Evolutionary conservation across 352 stramenopile genomes (phyloP).

Genomic region (Pythium oligandrum): DNA sequence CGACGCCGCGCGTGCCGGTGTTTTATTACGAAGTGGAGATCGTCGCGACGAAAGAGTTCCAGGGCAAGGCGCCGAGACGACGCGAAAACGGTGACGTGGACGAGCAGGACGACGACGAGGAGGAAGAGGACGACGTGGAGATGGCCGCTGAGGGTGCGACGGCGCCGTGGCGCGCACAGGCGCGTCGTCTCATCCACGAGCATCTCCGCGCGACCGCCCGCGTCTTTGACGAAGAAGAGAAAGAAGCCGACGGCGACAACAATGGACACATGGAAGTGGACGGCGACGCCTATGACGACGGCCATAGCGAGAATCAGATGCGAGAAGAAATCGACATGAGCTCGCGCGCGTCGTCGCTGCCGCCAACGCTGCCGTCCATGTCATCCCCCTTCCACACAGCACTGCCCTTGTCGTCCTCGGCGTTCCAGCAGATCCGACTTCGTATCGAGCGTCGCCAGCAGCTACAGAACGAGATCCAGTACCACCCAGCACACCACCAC

Average conservation of each 20-base stretch:
- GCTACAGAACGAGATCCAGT: background rate
- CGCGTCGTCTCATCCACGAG: slow-evolving; percentile 19
- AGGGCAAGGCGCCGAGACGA: slow-evolving; percentile 1
- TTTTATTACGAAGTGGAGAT: slow-evolving; percentile 61
- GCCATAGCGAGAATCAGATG: background rate
- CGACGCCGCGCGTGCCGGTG: slow-evolving; percentile 17
- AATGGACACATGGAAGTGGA: slow-evolving; percentile 5
- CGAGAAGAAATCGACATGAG: background rate
- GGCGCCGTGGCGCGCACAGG: slow-evolving; percentile 14
- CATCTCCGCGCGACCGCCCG: slow-evolving; percentile 9
- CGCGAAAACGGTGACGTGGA: slow-evolving; percentile 1
- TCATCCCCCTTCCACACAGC: too few relatives aligned
- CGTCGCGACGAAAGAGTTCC: slow-evolving; percentile 25
- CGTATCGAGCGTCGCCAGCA: slow-evolving; percentile 33
- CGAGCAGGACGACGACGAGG: slow-evolving; percentile 4
- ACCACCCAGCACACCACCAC: too few relatives aligned
- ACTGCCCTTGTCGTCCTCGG: slow-evolving; percentile 36
- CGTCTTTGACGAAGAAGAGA: slow-evolving; percentile 1
- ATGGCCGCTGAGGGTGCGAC: slow-evolving; percentile 1
- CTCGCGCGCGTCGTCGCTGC: slow-evolving; percentile 1
- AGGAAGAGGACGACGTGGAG: slow-evolving; percentile 6
- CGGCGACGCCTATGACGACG: slow-evolving; percentile 1
- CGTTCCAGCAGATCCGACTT: slow-evolving; percentile 35
- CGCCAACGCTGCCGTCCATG: slow-evolving; percentile 24
- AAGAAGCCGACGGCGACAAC: background rate